Percentiles rank a stretch among this genome's conserved stretches.
phyloP scores from a whole-genome alignment of 139 green algal genomes.

The Chlamydomonas applanata region DNA sequence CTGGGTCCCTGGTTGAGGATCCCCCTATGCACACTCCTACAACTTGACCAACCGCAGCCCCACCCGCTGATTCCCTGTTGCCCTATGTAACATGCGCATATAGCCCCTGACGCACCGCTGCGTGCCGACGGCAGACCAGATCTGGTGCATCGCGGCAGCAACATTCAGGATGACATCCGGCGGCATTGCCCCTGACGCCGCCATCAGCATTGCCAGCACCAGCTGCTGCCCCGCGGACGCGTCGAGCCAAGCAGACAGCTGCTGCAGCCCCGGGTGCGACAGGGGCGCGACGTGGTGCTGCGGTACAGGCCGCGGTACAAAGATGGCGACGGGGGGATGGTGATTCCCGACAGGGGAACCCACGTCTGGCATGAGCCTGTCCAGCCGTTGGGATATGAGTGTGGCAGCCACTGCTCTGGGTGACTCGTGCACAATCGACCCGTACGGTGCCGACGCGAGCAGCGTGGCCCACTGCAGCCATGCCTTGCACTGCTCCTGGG shows the following conservation, averaged over 20 bases:
- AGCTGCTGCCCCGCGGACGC: constrained; percentile 17
- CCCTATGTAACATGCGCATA: neutral
- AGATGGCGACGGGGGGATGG: too few species aligned
- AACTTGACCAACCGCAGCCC: neutral
- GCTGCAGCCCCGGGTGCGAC: neutral
- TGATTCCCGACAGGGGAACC: too few species aligned
- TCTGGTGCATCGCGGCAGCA: constrained; percentile 34
- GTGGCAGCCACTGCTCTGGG: too few species aligned
- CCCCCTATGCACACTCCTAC: neutral
- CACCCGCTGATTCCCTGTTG: neutral
- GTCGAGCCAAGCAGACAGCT: constrained; percentile 13
- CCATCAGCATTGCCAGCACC: constrained; percentile 38
- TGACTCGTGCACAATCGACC: too few species aligned
- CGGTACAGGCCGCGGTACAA: too few species aligned
- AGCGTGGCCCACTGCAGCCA: constrained; percentile 25
- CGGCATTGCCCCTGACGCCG: constrained; percentile 47
- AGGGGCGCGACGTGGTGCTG: too few species aligned
- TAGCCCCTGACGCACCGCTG: constrained; percentile 14
- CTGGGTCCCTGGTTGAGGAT: too few species aligned
- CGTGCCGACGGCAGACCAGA: constrained; percentile 35
- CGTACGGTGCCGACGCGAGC: constrained; percentile 8
- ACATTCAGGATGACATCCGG: constrained; percentile 48
- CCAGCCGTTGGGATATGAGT: too few species aligned
- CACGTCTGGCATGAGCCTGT: too few species aligned
- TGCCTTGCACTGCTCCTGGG: constrained; percentile 30